Conservation (phyloP, 2,329 filamentous ascomycete genomes). For the Nothopassalora personata region DNA sequence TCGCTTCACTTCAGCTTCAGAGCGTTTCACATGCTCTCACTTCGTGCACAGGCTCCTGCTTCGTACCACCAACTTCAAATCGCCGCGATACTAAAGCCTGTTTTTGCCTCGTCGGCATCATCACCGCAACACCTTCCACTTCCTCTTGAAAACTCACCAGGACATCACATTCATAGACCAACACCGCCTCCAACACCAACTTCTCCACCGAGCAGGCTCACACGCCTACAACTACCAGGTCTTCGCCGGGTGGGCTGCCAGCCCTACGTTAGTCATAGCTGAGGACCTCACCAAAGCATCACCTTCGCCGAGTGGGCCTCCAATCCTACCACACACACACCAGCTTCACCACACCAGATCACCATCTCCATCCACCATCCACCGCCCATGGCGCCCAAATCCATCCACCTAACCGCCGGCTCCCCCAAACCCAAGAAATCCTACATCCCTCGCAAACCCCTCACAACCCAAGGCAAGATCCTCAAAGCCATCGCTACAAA, state of each 20-base stretch:
- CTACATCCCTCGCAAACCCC: slow-evolving; percentile 2
- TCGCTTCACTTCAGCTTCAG: neutral
- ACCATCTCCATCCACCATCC: neutral
- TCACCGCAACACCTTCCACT: neutral
- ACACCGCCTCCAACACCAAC: neutral
- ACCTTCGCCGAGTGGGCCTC: neutral
- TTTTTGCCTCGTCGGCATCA: neutral
- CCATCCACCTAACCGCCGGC: too few species aligned
- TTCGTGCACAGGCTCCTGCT: neutral
- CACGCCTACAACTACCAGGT: neutral
- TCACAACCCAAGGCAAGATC: slow-evolving; percentile 10
- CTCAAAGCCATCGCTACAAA: slow-evolving; percentile 5
- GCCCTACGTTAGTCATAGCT: neutral
- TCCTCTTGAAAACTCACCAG: neutral
- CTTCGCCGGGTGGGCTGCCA: neutral
- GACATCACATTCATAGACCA: neutral
- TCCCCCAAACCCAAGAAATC: neutral
- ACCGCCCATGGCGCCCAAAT: neutral
- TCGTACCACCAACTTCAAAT: neutral
- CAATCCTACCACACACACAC: neutral
- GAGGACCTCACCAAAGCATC: neutral
- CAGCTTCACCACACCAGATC: neutral
- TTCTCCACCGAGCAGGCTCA: neutral
- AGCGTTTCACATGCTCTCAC: neutral
- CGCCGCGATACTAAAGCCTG: neutral